Conservation (phyloP, 805 yeast genomes). For the Candida ulmi region DNA sequence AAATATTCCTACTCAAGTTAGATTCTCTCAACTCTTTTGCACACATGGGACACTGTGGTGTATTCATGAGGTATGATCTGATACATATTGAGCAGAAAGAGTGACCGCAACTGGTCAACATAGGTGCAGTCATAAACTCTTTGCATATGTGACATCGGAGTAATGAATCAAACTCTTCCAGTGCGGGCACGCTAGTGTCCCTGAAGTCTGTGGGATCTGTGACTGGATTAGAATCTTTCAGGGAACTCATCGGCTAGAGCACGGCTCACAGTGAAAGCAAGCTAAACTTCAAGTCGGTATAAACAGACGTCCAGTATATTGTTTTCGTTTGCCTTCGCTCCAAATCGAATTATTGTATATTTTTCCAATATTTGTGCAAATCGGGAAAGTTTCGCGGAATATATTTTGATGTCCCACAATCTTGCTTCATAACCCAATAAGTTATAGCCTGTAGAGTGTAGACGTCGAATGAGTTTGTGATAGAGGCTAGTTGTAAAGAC, state of each 20-base stretch:
- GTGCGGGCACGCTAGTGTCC: constrained; percentile 44
- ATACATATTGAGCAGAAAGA: constrained; percentile 88
- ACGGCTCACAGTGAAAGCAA: too few relatives aligned
- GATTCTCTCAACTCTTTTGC: constrained; percentile 65
- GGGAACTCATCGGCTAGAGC: neutral
- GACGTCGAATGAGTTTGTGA: too few relatives aligned
- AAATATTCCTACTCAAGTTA: constrained; percentile 55
- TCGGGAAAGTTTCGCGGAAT: too few relatives aligned
- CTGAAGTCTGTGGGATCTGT: constrained; percentile 75
- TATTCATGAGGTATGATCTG: constrained; percentile 56
- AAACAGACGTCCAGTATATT: too few relatives aligned
- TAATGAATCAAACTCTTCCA: constrained; percentile 60
- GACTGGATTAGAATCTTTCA: constrained; percentile 17
- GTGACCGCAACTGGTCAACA: constrained; percentile 80
- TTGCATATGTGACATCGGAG: constrained; percentile 86
- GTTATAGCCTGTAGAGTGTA: too few relatives aligned
- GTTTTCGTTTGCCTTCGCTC: too few relatives aligned
- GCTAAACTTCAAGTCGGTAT: too few relatives aligned
- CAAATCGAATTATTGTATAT: too few relatives aligned
- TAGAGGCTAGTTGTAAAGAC: too few relatives aligned
- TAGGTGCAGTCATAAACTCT: constrained; percentile 75
- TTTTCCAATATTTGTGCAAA: too few relatives aligned
- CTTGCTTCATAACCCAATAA: too few relatives aligned
- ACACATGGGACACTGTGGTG: constrained; percentile 74
- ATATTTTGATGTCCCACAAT: too few relatives aligned